A percentile compares a stretch with the other conserved stretches of the same genome.
Conservation (phyloP, 179 eudicot species). For the Beta macrorhiza region DNA sequence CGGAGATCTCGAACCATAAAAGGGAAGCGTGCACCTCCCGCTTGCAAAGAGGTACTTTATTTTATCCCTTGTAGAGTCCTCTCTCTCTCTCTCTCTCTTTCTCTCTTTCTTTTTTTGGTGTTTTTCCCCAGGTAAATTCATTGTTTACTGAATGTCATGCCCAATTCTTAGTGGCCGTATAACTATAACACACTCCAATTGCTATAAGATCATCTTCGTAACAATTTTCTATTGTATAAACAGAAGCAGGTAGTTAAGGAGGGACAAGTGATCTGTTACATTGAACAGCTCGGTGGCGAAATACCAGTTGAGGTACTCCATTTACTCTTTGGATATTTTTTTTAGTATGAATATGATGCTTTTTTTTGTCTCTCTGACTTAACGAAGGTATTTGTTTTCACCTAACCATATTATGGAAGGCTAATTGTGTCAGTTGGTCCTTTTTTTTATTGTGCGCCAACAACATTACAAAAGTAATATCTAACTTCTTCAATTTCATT, state of each 20-base stretch:
- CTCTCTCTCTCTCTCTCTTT: too few relatives aligned
- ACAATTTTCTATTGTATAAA: conserved; percentile 12
- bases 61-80: background rate
- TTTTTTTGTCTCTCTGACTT: background rate
- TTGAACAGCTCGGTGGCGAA: conserved; percentile 86
- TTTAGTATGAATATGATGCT: background rate
- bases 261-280: conserved; percentile 85
- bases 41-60: conserved; percentile 77
- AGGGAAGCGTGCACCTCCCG: conserved; percentile 76
- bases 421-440: too few relatives aligned
- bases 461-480: background rate
- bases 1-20: conserved; percentile 81
- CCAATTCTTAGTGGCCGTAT: too few relatives aligned
- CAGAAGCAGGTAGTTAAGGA: conserved; percentile 89
- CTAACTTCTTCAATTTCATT: conserved; percentile 1
- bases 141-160: too few relatives aligned
- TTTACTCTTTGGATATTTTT: background rate
- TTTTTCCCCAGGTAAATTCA: background rate
- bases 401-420: background rate
- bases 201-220: background rate
- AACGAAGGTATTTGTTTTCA: background rate
- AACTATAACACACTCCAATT: background rate
- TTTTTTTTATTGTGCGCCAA: background rate
- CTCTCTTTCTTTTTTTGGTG: background rate
- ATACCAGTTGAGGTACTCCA: conserved; percentile 65